Base-by-base conservation (phyloP, 352 stramenopile species). In the Phytophthora megakarya region DNA sequence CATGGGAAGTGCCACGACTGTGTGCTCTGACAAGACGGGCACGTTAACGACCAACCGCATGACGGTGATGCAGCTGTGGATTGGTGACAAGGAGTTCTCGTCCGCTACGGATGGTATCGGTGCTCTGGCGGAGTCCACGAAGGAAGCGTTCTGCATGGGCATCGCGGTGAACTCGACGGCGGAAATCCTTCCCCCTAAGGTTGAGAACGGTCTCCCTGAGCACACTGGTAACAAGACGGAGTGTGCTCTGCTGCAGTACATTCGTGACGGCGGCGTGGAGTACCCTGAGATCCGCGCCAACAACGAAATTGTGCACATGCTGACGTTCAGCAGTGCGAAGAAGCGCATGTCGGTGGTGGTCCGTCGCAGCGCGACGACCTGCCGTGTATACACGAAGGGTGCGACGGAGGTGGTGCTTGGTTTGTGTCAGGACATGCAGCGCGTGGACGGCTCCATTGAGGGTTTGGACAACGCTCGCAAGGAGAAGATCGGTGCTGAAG, bases 41-140 rank as follows among this genome's bases (percentile, higher is more conserved):
- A 99, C 97, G 40, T 78, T 99, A 7, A 99, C 97, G 3, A 98
- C 93, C 52, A 99, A 98, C 67, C 80, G 90, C 18, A 99, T 99
- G 97, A 98, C 96, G 23, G 89, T 99, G 23, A 88, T 97, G 67
- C 63, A 90, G 49, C 67, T 77, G 44, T 94, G 83, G 77, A 67
- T 92, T 37, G 88, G 73, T 25, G 74, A 73, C 23, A 15, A 73
- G 21, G 79, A 88, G 48, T 88, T 82, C 44, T 72, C 63, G 19
- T 72, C 72, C 19, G 71, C 76, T 23, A 44, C 40, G 12, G 57
- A 66, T 8, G 72, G 65, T 18, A 18, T 73, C 5, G 56, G 50
- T 7, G 48, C 62, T 4, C 64, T 84, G 39, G 73, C 62, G 9
- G 65, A 70, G 12, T 30, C 64, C 3, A 84, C 75, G 3, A 80